Conservation (phyloP, 2,329 filamentous ascomycete species). For the Emmonsiellopsis sp. region DNA sequence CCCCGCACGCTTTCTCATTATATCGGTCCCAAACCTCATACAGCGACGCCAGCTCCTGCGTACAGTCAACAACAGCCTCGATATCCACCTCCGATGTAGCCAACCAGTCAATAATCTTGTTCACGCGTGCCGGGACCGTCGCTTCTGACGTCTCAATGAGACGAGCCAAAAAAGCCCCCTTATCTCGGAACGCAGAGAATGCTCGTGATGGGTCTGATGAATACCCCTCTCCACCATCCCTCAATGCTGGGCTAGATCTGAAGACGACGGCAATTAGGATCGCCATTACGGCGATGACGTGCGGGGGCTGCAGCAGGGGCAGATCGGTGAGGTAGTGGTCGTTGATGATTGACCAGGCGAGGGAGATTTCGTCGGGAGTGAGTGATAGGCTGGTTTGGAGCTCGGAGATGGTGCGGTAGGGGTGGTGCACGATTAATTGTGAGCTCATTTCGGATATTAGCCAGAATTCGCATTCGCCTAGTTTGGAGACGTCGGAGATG, state of each 20-base stretch:
- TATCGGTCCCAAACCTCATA: conserved; percentile 69
- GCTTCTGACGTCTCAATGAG: conserved; percentile 21
- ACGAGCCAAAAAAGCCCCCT: conserved; percentile 25
- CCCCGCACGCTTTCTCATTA: conserved; percentile 56
- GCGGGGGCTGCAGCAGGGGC: conserved; percentile 77
- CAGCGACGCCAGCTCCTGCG: conserved; percentile 82
- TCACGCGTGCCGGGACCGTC: conserved; percentile 36
- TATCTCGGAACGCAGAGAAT: conserved; percentile 28
- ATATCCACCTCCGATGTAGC: conserved; percentile 71
- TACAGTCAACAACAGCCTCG: conserved; percentile 75
- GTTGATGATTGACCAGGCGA: conserved; percentile 79
- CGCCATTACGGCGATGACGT: conserved; percentile 77
- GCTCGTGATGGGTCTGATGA: conserved; percentile 18
- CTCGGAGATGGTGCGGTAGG: conserved; percentile 70
- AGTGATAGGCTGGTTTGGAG: conserved; percentile 62
- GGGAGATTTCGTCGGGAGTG: conserved; percentile 65
- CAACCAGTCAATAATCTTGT: conserved; percentile 68
- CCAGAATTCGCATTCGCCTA: conserved; percentile 90
- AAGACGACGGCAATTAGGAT: conserved; percentile 78
- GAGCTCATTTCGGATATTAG: conserved; percentile 87
- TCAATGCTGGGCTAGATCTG: conserved; percentile 5
- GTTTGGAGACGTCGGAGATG: conserved; percentile 66
- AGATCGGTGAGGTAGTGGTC: conserved; percentile 89
- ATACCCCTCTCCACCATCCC: not conserved
- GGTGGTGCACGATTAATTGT: conserved; percentile 82